Conservation (phyloP, 1,284 basidiomycete species). For the Apiotrichum veenhuisii region DNA sequence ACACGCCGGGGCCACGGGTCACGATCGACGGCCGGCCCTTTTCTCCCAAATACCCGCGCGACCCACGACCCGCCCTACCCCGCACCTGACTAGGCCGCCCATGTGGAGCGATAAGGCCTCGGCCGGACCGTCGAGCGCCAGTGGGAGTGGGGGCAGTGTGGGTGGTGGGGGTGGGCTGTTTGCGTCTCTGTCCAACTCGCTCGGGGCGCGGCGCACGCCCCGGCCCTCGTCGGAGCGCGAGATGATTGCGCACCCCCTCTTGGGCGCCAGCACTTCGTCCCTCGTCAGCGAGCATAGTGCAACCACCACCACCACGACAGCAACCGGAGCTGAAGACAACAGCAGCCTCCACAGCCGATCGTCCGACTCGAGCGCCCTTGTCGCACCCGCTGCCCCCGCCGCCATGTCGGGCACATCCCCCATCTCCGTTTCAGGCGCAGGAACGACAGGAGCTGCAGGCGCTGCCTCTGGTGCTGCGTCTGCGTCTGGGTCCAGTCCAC, state of each 20-base stretch:
- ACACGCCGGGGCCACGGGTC: too few relatives aligned
- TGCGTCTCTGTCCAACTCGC: constrained; percentile 31
- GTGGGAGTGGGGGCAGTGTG: too few relatives aligned
- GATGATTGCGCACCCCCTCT: constrained; percentile 39
- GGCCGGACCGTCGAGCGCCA: too few relatives aligned
- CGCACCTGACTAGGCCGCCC: too few relatives aligned
- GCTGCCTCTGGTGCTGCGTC: neutral
- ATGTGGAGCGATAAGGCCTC: too few relatives aligned
- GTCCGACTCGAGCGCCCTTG: neutral
- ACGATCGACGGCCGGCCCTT: too few relatives aligned
- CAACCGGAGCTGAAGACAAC: neutral
- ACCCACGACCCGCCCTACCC: too few relatives aligned
- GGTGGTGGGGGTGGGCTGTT: too few relatives aligned
- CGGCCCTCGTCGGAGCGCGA: constrained; percentile 14
- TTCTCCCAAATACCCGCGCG: too few relatives aligned
- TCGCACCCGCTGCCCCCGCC: neutral
- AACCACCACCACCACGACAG: neutral
- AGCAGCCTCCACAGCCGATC: neutral
- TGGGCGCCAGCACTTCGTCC: constrained; percentile 24
- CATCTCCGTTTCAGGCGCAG: neutral
- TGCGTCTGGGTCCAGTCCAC: neutral
- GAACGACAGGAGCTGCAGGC: neutral
- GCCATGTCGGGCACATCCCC: neutral
- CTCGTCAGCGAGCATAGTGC: neutral
- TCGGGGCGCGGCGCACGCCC: constrained; percentile 21